phyloP scores from a whole-genome alignment of 352 stramenopile species.

The Globisporangium mamillatum region DNA sequence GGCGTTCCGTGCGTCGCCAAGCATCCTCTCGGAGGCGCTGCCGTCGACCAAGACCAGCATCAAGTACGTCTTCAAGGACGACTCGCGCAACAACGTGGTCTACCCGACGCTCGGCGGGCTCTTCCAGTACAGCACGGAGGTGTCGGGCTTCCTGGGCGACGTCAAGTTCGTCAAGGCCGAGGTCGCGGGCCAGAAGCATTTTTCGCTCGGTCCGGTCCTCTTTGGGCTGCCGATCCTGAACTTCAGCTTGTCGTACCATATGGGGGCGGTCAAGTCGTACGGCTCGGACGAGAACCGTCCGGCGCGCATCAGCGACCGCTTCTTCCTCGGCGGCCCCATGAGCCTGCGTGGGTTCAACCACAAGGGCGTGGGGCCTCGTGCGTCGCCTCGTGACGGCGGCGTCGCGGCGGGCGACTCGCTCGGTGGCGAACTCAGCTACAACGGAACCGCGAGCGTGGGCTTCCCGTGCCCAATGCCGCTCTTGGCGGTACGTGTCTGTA shows the following conservation, averaged over 20 bases:
- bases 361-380: slow-evolving; percentile 86
- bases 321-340: slow-evolving; percentile 89
- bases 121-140: slow-evolving; percentile 88
- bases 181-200: slow-evolving; percentile 82
- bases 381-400: slow-evolving; percentile 85
- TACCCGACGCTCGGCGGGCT: slow-evolving; percentile 86
- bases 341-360: slow-evolving; percentile 89
- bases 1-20: slow-evolving; percentile 86
- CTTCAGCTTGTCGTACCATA: slow-evolving; percentile 76
- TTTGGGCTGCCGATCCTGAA: slow-evolving; percentile 76
- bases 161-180: slow-evolving; percentile 89
- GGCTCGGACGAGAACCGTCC: slow-evolving; percentile 66
- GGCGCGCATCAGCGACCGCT: slow-evolving; percentile 89
- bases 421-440: slow-evolving; percentile 88
- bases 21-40: slow-evolving; percentile 87
- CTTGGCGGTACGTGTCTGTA: slow-evolving; percentile 54
- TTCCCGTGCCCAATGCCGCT: slow-evolving; percentile 84
- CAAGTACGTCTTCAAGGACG: slow-evolving; percentile 91
- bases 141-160: slow-evolving; percentile 82
- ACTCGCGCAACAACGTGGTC: slow-evolving; percentile 85
- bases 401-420: slow-evolving; percentile 80
- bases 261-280: slow-evolving; percentile 81
- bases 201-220: slow-evolving; percentile 54
- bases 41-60: slow-evolving; percentile 91
- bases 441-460: slow-evolving; percentile 76